Conservation (phyloP, 1,284 basidiomycete species). For the Puccinia polysora region DNA sequence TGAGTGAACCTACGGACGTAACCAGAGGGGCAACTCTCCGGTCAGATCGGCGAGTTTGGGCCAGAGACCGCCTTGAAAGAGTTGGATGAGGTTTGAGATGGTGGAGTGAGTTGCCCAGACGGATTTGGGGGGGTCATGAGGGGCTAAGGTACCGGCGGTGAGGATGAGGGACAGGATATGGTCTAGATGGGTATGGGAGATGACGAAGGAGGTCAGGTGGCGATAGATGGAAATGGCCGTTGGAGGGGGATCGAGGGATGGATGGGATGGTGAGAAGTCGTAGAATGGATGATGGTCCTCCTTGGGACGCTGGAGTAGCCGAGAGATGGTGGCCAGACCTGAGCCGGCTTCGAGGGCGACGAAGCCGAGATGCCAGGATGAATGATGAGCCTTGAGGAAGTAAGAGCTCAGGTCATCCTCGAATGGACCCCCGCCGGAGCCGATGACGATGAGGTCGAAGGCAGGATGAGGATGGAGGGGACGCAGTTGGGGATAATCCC, state of each 20-base stretch:
- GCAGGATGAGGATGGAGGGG: slow-evolving; percentile 47
- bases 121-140: slow-evolving; percentile 12
- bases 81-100: slow-evolving; percentile 44
- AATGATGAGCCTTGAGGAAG: slow-evolving; percentile 52
- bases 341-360: slow-evolving; percentile 53
- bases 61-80: slow-evolving; percentile 50
- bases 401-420: slow-evolving; percentile 54
- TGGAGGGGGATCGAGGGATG: background rate
- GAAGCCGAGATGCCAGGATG: slow-evolving; percentile 52
- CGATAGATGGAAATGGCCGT: background rate
- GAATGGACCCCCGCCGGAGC: slow-evolving; percentile 55
- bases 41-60: slow-evolving; percentile 46
- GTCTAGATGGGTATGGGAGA: slow-evolving; percentile 45
- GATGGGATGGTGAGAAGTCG: slow-evolving; percentile 36
- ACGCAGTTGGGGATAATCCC: slow-evolving; percentile 51
- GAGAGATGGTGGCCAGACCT: slow-evolving; percentile 48
- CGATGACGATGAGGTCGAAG: slow-evolving; percentile 48
- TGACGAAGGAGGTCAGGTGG: background rate
- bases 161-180: too few species aligned
- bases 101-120: background rate
- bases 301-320: slow-evolving; percentile 46
- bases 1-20: slow-evolving; percentile 61
- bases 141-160: slow-evolving; percentile 45
- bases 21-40: slow-evolving; percentile 37
- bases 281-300: slow-evolving; percentile 45